Percentiles rank a stretch among this genome's conserved stretches.
Evolutionary conservation across 2,329 filamentous ascomycete species (phyloP).

Genomic region (Diaporthe capsici): DNA sequence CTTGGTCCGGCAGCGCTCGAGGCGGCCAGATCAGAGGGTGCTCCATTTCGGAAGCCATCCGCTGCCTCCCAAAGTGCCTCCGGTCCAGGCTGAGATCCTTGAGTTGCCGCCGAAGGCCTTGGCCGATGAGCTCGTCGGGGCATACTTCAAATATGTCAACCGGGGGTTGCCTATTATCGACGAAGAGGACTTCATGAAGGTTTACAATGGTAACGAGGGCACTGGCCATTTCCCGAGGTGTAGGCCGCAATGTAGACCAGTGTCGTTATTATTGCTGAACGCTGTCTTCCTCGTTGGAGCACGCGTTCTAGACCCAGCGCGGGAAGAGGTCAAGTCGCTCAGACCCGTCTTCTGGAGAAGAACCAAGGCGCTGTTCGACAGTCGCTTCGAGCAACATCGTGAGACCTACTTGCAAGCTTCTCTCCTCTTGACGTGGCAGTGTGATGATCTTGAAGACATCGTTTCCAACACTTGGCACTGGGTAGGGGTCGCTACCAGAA

Average conservation of each 20-base stretch:
- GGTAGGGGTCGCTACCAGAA: constrained; percentile 4
- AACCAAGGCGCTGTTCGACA: neutral
- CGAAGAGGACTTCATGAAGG: constrained; percentile 8
- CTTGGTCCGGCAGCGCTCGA: neutral
- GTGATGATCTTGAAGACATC: constrained; percentile 14
- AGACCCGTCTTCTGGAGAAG: neutral
- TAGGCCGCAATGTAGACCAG: constrained; percentile 9
- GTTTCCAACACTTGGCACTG: constrained; percentile 18
- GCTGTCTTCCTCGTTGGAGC: constrained; percentile 6
- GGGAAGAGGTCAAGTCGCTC: neutral
- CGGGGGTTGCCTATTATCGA: neutral
- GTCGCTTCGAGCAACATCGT: constrained; percentile 4
- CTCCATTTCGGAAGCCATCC: constrained; percentile 9
- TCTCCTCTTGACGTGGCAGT: constrained; percentile 9
- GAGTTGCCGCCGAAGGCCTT: neutral
- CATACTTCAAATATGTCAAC: neutral
- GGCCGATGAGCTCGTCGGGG: neutral
- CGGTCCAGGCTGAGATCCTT: neutral
- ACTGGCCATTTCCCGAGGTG: neutral
- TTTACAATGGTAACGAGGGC: neutral
- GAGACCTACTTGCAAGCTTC: neutral
- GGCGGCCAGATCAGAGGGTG: neutral
- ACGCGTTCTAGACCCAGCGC: neutral
- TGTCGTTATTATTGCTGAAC: constrained; percentile 1
- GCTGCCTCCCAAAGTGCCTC: neutral